Evolutionary conservation across 495 filamentous ascomycete genomes (phyloP).

Genomic region (Hyaloscypha bicolor): DNA sequence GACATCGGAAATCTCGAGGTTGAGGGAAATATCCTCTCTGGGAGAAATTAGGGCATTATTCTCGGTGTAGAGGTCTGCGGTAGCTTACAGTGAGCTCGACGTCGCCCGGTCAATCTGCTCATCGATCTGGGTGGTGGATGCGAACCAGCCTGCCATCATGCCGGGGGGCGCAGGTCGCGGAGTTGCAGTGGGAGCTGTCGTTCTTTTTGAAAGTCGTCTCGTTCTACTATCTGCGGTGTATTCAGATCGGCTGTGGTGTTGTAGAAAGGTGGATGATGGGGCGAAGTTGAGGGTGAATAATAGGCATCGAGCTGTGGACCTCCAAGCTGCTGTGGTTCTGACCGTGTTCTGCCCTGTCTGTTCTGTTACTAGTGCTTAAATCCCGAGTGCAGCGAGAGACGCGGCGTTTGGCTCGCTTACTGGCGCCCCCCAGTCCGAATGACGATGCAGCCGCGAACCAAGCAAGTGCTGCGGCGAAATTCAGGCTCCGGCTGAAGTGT

Average conservation of each 20-base stretch:
- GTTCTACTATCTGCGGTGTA: not conserved
- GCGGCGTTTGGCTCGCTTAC: not conserved
- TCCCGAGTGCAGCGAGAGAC: not conserved
- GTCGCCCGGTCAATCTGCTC: conserved; percentile 96
- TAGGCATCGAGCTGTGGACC: conserved; percentile 1
- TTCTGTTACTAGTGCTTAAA: not conserved
- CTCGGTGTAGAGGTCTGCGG: not conserved
- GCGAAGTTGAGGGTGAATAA: not conserved
- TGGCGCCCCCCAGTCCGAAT: not conserved
- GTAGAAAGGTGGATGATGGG: conserved; percentile 1
- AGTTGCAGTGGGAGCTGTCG: not conserved
- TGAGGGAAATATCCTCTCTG: conserved; percentile 94
- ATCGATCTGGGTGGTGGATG: conserved; percentile 84
- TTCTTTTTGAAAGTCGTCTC: not conserved
- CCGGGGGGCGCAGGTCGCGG: conserved; percentile 18
- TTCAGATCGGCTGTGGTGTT: not conserved
- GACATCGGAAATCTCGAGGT: conserved; percentile 94
- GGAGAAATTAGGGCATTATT: conserved; percentile 6
- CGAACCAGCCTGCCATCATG: conserved; percentile 92
- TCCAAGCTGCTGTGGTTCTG: not conserved
- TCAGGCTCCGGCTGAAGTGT: no score
- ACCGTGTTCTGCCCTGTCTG: not conserved
- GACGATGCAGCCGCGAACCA: not conserved
- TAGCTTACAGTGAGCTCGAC: conserved; percentile 71
- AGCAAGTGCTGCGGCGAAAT: not conserved